Base-by-base conservation (phyloP, 768 basidiomycete species). In the Tulasnella sp. region DNA sequence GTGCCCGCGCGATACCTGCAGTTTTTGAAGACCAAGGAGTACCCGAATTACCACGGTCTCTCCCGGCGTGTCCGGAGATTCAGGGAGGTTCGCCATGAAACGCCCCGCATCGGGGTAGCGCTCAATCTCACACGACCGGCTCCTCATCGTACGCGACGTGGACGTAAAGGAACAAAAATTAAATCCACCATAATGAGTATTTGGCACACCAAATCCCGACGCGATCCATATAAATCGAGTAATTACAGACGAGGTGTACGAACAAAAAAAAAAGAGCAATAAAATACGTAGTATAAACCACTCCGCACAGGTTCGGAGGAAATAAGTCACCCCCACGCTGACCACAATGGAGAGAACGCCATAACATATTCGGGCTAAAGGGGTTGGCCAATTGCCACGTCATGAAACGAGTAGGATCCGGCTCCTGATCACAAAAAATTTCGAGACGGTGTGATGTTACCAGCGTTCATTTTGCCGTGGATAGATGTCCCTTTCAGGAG, bases 1-100 rank as follows among this genome's bases (percentile, higher is more conserved):
- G 83, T 81, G 83, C 84, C 82, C 84, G 84, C 83, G 81, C 81
- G 82, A 82, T 85, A 83, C 82, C 85, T 87, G 88, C 90, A 89
- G 46, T 89, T 87, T 87, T 88, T 87, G 87, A 87, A 85, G 84
- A 83, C 80, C 78, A 36, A 79, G 68, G 71, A 34, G 62, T 36
- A 14, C 62, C 62, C 62, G 62, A 36, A 18, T 68, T 68, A 36
- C 62, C 62, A 68, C 62, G 62, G 62, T 68, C 62, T 68, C 62
- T 68, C 62, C 62, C 62, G 62, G 82, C 75, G 0, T 84, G 85
- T 85, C 81, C 86, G 85, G 86, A 44, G 44, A 18, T 44, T 44
- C 44, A 44, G 44, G 44, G 40, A 86, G 85, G 83, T 78, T 76
- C 82, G 81, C 80, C 44, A 78, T 84, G 83, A 72, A 86, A 85